Base-by-base conservation (phyloP, 2,329 filamentous ascomycete genomes). In the Aspergillus pseudoglaucus region DNA sequence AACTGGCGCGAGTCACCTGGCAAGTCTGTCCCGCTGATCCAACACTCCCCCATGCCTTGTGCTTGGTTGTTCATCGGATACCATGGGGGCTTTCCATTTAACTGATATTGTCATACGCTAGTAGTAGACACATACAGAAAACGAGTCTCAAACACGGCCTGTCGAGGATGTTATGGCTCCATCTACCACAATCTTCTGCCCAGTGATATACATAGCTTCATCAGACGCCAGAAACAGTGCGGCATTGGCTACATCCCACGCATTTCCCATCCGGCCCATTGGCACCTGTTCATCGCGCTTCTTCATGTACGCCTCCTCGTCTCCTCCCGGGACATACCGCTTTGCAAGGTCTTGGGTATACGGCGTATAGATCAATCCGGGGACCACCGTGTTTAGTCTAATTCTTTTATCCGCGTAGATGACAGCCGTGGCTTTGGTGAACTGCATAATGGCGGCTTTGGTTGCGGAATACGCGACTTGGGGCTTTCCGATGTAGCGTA, bases 351-450 rank as follows among this genome's bases (percentile, higher is more conserved):
- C 66, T 12, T 65, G 63, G 4, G 74, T 75, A 33, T 78, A 73
- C 0, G 77, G 78, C 14, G 79, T 81, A 46, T 80, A 68, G 58
- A 82, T 81, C 47, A 82, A 57, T 0, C 79, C 79, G 0, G 79
- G 79, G 0, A 80, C 74, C 0, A 82, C 75, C 0, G 72, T 72
- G 53, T 82, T 82, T 30, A 82, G 17, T 14, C 59, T 35, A 3
- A 81, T 69, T 0, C 70, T 46, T 17, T 55, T 61, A 2, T 45
- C 49, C 7, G 59, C 59, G 51, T 64, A 65, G 0, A 77, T 73
- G 1, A 81, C 68, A 0, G 73, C 73, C 0, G 74, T 79, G 0
- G 71, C 65, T 42, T 74, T 74, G 23, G 74, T 73, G 43, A 79
- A 78, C 18, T 77, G 72, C 48, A 78, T 65, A 1, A 79, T 68